Conservation (phyloP, 495 filamentous ascomycete species). For the Aspergillus coremiiformis region DNA sequence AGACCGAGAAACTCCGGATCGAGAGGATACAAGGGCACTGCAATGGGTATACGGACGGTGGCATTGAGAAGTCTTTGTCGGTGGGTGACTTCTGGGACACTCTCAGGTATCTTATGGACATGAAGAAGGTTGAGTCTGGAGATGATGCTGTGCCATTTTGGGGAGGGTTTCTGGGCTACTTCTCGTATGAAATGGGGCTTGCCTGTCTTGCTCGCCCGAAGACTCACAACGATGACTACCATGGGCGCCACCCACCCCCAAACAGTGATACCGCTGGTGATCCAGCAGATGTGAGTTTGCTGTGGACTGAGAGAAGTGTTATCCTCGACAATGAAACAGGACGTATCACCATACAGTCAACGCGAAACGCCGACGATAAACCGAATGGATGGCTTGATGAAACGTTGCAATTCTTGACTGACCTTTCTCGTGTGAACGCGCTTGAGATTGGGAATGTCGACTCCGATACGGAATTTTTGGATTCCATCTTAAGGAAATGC, state of each 20-base stretch:
- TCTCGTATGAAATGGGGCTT: constrained; percentile 82
- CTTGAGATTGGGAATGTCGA: neutral
- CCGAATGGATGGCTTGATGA: constrained; percentile 34
- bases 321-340: constrained; percentile 66
- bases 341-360: constrained; percentile 57
- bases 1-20: constrained; percentile 17
- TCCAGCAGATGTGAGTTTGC: constrained; percentile 66
- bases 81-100: constrained; percentile 37
- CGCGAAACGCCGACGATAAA: constrained; percentile 29
- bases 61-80: constrained; percentile 17
- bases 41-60: neutral
- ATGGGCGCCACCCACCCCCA: neutral
- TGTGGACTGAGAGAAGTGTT: constrained; percentile 72
- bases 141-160: constrained; percentile 56
- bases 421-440: neutral
- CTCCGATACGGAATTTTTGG: constrained; percentile 20
- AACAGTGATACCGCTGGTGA: constrained; percentile 17
- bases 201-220: constrained; percentile 34
- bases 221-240: constrained; percentile 6
- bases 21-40: constrained; percentile 14
- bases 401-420: constrained; percentile 20
- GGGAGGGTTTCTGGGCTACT: constrained; percentile 85
- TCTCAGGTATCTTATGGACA: constrained; percentile 47
- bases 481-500: constrained; percentile 27
- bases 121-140: constrained; percentile 38